phyloP scores from a whole-genome alignment of 2,329 filamentous ascomycete genomes.

The Trichoderma sp. region DNA sequence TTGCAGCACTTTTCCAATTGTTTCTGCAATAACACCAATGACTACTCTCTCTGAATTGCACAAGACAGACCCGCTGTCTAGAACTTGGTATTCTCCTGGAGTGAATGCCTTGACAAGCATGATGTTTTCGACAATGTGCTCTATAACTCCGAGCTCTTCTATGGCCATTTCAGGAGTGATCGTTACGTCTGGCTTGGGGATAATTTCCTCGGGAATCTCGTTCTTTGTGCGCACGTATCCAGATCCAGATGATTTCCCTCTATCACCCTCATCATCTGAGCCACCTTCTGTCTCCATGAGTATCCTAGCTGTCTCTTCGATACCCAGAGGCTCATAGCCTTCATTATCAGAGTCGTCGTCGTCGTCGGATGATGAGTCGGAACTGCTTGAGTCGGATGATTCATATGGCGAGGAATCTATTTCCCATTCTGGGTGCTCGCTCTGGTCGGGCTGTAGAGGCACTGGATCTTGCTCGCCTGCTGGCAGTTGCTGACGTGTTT shows the following conservation, averaged over 20 bases:
- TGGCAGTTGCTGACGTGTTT: constrained; percentile 9
- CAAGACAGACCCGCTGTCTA: constrained; percentile 81
- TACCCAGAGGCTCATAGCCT: constrained; percentile 71
- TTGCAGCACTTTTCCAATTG: constrained; percentile 80
- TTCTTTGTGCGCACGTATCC: constrained; percentile 76
- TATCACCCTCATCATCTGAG: constrained; percentile 73
- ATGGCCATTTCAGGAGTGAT: constrained; percentile 78
- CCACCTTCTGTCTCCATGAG: constrained; percentile 81
- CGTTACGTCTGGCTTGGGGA: constrained; percentile 75
- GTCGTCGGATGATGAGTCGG: constrained; percentile 62
- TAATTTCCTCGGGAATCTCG: constrained; percentile 65
- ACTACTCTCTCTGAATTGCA: constrained; percentile 75
- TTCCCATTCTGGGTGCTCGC: constrained; percentile 77
- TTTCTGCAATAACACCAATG: constrained; percentile 81
- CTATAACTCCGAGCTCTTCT: constrained; percentile 71
- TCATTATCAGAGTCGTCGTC: constrained; percentile 58
- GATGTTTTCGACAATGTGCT: constrained; percentile 76
- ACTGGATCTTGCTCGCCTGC: constrained; percentile 23
- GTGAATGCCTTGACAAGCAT: constrained; percentile 77
- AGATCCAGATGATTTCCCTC: constrained; percentile 41
- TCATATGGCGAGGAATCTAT: constrained; percentile 75
- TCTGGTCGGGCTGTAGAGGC: constrained; percentile 38
- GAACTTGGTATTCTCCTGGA: constrained; percentile 79
- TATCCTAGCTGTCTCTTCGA: constrained; percentile 80
- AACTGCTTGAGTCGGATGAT: constrained; percentile 61